A percentile compares a stretch with the other conserved stretches of the same genome.
These are phyloP conservation scores for Hymenoscyphus fructigenus DNA, from an alignment of 2,329 filamentous ascomycete genomes.

Conservation along the genomic window DNA sequence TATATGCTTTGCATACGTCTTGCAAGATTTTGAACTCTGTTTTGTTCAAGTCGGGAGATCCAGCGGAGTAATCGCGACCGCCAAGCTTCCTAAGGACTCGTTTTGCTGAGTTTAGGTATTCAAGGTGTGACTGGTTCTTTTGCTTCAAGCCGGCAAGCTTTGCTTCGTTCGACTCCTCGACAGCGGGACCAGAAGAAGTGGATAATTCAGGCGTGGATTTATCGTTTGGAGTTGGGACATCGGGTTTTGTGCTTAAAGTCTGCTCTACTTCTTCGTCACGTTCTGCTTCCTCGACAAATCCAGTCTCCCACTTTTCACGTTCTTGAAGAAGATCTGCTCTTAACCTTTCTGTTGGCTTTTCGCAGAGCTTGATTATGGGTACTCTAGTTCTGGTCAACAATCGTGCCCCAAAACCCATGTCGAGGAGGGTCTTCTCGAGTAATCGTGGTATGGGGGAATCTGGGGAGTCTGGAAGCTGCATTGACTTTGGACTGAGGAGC, in stretches of 20 bases:
- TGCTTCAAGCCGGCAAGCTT: conserved; percentile 30
- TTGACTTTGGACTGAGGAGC: conserved; percentile 65
- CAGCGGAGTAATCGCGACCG: conserved; percentile 31
- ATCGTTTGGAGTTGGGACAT: not conserved
- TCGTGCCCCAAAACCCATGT: conserved; percentile 71
- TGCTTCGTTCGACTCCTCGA: conserved; percentile 11
- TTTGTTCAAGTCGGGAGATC: conserved; percentile 25
- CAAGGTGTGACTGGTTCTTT: conserved; percentile 32
- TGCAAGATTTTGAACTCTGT: conserved; percentile 51
- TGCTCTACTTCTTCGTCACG: conserved; percentile 29
- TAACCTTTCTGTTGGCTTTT: conserved; percentile 63
- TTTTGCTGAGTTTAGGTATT: conserved; percentile 35
- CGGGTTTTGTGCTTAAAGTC: not conserved
- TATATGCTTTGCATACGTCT: conserved; percentile 52
- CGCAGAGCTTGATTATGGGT: conserved; percentile 84
- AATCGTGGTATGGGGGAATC: conserved; percentile 68
- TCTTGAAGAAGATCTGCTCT: conserved; percentile 61
- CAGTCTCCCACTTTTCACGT: conserved; percentile 69
- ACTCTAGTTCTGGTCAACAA: conserved; percentile 77
- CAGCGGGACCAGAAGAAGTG: not conserved
- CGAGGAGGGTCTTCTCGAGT: conserved; percentile 72
- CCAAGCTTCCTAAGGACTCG: conserved; percentile 32
- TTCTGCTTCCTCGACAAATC: conserved; percentile 36
- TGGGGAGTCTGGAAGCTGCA: conserved; percentile 50
- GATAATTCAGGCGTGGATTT: not conserved